Evolutionary conservation across 306 rosid species (phyloP).

Genomic region (barrel medic (Medicago truncatula)): DNA sequence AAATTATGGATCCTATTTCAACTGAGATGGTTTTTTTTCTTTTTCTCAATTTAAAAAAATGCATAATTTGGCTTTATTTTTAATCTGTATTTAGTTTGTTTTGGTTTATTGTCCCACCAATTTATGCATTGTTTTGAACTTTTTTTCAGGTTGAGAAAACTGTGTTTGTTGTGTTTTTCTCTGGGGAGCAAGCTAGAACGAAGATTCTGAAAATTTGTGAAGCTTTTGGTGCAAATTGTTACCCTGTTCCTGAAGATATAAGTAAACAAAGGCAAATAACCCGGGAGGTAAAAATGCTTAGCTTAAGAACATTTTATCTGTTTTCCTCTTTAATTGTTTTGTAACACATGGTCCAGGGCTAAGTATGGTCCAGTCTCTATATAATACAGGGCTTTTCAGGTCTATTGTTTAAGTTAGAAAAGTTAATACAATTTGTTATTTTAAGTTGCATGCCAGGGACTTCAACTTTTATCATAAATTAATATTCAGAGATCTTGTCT

Average conservation of each 20-base stretch:
- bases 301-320: slow-evolving; percentile 41
- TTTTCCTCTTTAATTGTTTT: slow-evolving; percentile 13
- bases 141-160: slow-evolving; percentile 87
- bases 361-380: slow-evolving; percentile 9
- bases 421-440: neutral
- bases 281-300: slow-evolving; percentile 75
- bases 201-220: slow-evolving; percentile 96
- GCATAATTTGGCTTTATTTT: slow-evolving; percentile 6
- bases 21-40: slow-evolving; percentile 78
- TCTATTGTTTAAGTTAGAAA: neutral
- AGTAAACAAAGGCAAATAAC: slow-evolving; percentile 88
- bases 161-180: slow-evolving; percentile 93
- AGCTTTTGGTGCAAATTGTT: slow-evolving; percentile 96
- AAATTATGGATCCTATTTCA: slow-evolving; percentile 90
- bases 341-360: neutral
- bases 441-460: slow-evolving; percentile 18
- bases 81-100: slow-evolving; percentile 36
- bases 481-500: slow-evolving; percentile 1
- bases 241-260: slow-evolving; percentile 96
- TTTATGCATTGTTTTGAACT: slow-evolving; percentile 35
- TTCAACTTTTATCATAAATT: slow-evolving; percentile 16
- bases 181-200: slow-evolving; percentile 93
- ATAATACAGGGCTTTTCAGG: slow-evolving; percentile 12
- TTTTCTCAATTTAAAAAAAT: slow-evolving; percentile 41
- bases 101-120: slow-evolving; percentile 32